Evolutionary conservation across 1,284 basidiomycete species (phyloP), one percentile per base, ranked within the genome.

Genomic region (Tilletia setariae): DNA sequence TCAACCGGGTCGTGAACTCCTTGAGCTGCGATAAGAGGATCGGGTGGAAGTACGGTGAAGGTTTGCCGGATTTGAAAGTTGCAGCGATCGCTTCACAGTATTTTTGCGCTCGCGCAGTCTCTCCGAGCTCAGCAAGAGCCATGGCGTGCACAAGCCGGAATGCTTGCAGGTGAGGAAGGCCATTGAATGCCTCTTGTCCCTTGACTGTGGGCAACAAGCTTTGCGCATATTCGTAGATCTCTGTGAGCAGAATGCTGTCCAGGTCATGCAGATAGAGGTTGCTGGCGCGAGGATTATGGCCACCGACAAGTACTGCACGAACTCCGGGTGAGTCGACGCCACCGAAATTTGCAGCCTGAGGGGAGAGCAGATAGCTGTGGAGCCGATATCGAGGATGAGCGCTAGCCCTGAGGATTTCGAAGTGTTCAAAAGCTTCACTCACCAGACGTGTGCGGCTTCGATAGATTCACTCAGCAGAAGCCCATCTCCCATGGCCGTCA

Each of bases 401-500:
- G 1, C 7, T 25, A 11, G 47, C 23, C n/a, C 8, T 2, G n/a
- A n/a, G n/a, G n/a, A n/a, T n/a, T n/a, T n/a, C n/a, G n/a, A n/a
- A n/a, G n/a, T n/a, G n/a, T n/a, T n/a, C n/a, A n/a, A 49, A 49
- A n/a, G 47, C 23, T 49, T 7, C 47, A 76, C 84, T 71, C 79
- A 95, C 94, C 94, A 98, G 68, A 87, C 88, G 85, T 98, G 94
- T 16, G 93, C 93, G 8, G 93, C 93, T 76, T 94, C 90, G 6
- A 88, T 83, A 84, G 92, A 89, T 56, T 90, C 87, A 71, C 90
- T 89, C 1, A 87, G 85, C 49, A 86, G 81, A 43, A 98, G 86
- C 71, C 89, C 89, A 79, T 95, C 92, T 40, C 94, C 96, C 2
- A 99, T 87, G 19, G 91, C 88, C 40, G 92, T 91, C 70, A 98